Conservation (phyloP, 2,329 filamentous ascomycete species). For the Pseudogymnoascus sp. region DNA sequence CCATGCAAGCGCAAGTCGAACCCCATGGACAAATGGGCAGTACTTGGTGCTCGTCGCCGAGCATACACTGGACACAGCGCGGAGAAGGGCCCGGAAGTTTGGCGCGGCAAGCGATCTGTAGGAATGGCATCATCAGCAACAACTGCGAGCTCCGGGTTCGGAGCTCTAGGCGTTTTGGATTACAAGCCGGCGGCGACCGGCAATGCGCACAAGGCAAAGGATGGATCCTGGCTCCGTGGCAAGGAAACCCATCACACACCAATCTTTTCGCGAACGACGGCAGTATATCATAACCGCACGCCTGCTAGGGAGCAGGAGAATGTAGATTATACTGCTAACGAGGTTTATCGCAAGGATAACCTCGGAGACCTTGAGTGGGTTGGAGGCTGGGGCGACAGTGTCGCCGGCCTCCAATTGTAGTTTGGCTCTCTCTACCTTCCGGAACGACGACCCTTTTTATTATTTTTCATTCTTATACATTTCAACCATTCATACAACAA, state of each 20-base stretch:
- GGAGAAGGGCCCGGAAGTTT: conserved; percentile 40
- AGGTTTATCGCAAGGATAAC: conserved; percentile 54
- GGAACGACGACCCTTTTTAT: conserved; percentile 17
- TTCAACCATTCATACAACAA: conserved; percentile 4
- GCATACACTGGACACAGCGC: conserved; percentile 50
- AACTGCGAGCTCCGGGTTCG: conserved; percentile 37
- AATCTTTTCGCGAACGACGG: conserved; percentile 2
- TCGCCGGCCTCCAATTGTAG: conserved; percentile 51
- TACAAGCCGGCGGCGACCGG: conserved; percentile 23
- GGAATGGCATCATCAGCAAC: conserved; percentile 34
- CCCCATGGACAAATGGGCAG: conserved; percentile 79
- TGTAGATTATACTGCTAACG: conserved; percentile 29
- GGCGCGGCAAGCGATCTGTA: conserved; percentile 31
- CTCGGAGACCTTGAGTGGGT: conserved; percentile 87
- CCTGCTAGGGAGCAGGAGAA: conserved; percentile 26
- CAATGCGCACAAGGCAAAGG: conserved; percentile 20
- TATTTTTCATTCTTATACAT: conserved; percentile 16
- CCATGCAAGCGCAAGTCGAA: conserved; percentile 52
- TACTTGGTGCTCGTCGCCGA: conserved; percentile 75
- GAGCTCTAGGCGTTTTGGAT: conserved; percentile 38
- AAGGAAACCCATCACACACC: conserved; percentile 2
- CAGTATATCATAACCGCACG: conserved; percentile 7
- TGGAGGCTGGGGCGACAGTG: conserved; percentile 71
- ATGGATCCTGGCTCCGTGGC: conserved; percentile 20
- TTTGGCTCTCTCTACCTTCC: conserved; percentile 37